These are phyloP conservation scores for Diaporthe sp. DNA, from an alignment of 2,329 filamentous ascomycete genomes.

Conservation along the genomic window DNA sequence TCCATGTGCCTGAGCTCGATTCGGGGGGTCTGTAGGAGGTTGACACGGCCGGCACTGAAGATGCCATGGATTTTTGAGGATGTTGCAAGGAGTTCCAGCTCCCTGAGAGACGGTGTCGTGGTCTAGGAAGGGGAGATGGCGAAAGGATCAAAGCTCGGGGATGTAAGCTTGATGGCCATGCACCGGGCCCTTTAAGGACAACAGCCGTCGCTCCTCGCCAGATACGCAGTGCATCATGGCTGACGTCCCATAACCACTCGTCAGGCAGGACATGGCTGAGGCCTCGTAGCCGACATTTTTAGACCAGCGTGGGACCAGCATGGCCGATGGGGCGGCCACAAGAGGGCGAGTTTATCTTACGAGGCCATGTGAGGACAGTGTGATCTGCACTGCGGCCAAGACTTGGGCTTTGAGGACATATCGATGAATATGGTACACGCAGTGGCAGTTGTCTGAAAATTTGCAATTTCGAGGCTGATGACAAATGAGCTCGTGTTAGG, in stretches of 20 bases:
- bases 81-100: background rate
- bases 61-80: background rate
- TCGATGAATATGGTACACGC: too few relatives aligned
- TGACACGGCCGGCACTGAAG: background rate
- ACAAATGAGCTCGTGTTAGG: fast-evolving
- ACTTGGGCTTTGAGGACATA: background rate
- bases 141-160: background rate
- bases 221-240: background rate
- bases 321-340: background rate
- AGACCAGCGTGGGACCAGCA: too few relatives aligned
- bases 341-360: background rate
- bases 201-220: background rate
- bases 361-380: background rate
- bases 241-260: background rate
- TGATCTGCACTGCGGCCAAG: background rate
- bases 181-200: background rate
- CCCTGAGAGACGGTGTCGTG: background rate
- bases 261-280: background rate
- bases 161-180: background rate
- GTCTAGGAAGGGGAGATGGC: background rate
- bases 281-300: background rate
- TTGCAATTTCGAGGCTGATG: background rate
- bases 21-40: background rate
- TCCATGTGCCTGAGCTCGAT: background rate
- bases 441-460: too few relatives aligned